Evolutionary conservation across 2,329 filamentous ascomycete genomes (phyloP).

Genomic region (Hyphodiscus sp.): DNA sequence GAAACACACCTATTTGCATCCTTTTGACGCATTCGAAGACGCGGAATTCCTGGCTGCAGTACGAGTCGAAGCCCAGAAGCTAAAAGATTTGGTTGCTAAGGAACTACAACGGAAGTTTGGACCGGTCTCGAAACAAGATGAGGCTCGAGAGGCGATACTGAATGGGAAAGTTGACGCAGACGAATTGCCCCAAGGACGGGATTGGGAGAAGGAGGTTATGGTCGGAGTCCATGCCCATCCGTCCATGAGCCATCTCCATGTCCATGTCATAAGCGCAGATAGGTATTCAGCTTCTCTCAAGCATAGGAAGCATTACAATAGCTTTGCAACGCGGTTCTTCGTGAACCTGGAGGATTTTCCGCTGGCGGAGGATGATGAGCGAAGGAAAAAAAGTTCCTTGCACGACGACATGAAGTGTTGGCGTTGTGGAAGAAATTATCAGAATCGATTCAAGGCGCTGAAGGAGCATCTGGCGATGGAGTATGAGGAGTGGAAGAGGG

Average conservation of each 20-base stretch:
- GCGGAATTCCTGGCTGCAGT: slow-evolving; percentile 60
- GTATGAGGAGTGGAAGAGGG: slow-evolving; percentile 66
- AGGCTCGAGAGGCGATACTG: slow-evolving; percentile 57
- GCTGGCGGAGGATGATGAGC: slow-evolving; percentile 55
- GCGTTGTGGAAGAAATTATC: slow-evolving; percentile 72
- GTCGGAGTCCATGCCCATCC: slow-evolving; percentile 81
- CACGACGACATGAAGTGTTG: slow-evolving; percentile 69
- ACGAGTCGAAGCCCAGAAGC: slow-evolving; percentile 50
- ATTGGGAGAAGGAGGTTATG: slow-evolving; percentile 71
- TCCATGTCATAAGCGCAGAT: slow-evolving; percentile 81
- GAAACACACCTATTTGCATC: slow-evolving; percentile 56
- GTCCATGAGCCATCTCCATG: slow-evolving; percentile 86
- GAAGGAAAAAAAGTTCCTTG: slow-evolving; percentile 56
- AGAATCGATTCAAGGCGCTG: slow-evolving; percentile 64
- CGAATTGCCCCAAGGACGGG: slow-evolving; percentile 61
- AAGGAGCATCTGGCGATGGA: slow-evolving; percentile 72
- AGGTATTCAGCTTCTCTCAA: slow-evolving; percentile 66
- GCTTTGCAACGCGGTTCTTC: slow-evolving; percentile 81
- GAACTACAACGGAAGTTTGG: slow-evolving; percentile 70
- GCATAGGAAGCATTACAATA: slow-evolving; percentile 86
- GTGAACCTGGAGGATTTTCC: slow-evolving; percentile 76
- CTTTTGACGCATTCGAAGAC: slow-evolving; percentile 72
- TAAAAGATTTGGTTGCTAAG: slow-evolving; percentile 60
- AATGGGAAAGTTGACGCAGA: slow-evolving; percentile 42
- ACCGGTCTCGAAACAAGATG: slow-evolving; percentile 54